Conservation (phyloP, 495 filamentous ascomycete genomes). For the Penicillium bialowiezense region DNA sequence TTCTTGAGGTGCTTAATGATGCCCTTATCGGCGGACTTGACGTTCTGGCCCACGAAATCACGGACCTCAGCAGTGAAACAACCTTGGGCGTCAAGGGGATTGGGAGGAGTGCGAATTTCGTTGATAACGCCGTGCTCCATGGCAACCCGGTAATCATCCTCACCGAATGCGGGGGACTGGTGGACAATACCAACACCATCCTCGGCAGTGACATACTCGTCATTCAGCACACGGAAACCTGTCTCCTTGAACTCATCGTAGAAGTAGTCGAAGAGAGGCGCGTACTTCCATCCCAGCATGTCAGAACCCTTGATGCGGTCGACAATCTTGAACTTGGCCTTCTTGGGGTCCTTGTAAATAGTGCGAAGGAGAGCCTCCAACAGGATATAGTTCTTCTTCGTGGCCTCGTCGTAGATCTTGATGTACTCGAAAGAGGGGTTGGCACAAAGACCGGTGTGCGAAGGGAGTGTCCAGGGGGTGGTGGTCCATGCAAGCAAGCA, state of each 20-base stretch:
- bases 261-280: constrained; percentile 92
- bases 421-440: constrained; percentile 93
- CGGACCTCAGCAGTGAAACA: constrained; percentile 75
- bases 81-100: constrained; percentile 83
- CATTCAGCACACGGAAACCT: constrained; percentile 83
- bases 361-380: constrained; percentile 81
- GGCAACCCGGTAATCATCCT: constrained; percentile 92
- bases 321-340: constrained; percentile 89
- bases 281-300: constrained; percentile 90
- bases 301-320: constrained; percentile 79
- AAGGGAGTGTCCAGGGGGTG: constrained; percentile 94
- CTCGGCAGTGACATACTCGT: constrained; percentile 85
- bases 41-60: constrained; percentile 86
- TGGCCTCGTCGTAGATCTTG: constrained; percentile 81
- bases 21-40: constrained; percentile 90
- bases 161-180: constrained; percentile 92
- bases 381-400: constrained; percentile 82
- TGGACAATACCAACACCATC: constrained; percentile 96
- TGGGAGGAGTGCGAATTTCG: constrained; percentile 75
- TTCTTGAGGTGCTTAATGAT: constrained; percentile 91
- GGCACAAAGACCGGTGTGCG: constrained; percentile 74
- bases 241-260: constrained; percentile 87
- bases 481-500: constrained; percentile 88
- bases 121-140: constrained; percentile 74
- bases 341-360: constrained; percentile 95